Evolutionary conservation across 2,329 filamentous ascomycete species (phyloP).

Genomic region (Pseudocercospora musae): DNA sequence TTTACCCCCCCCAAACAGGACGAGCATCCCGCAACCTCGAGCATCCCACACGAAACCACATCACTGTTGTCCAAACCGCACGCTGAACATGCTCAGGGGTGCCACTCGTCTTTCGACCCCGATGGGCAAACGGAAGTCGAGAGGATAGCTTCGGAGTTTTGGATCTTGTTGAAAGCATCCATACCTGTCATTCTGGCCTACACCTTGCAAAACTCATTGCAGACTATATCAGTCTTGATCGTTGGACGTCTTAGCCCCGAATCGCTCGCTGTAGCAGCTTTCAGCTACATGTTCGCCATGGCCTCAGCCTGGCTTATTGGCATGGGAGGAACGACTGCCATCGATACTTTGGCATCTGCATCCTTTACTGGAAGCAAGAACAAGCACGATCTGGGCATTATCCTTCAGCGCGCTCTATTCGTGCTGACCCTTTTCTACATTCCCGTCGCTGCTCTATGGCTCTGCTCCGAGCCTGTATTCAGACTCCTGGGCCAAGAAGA

Average conservation of each 20-base stretch:
- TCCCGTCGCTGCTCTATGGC: constrained; percentile 70
- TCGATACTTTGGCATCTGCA: constrained; percentile 80
- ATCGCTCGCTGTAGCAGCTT: constrained; percentile 75
- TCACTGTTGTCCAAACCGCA: constrained; percentile 43
- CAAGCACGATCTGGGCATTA: constrained; percentile 72
- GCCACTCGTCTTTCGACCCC: constrained; percentile 40
- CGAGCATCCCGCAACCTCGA: constrained; percentile 2
- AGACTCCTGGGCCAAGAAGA: constrained; percentile 71
- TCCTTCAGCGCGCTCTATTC: constrained; percentile 73
- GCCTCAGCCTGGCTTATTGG: constrained; percentile 83
- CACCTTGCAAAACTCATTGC: constrained; percentile 78
- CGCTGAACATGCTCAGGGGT: constrained; percentile 32
- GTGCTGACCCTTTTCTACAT: constrained; percentile 70
- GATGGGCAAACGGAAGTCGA: constrained; percentile 35
- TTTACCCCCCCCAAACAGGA: constrained; percentile 16
- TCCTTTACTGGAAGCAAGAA: constrained; percentile 78
- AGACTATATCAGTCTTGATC: constrained; percentile 77
- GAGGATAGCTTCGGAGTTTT: constrained; percentile 57
- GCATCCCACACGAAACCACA: constrained; percentile 40
- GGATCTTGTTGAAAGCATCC: constrained; percentile 65
- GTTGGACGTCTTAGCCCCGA: constrained; percentile 77
- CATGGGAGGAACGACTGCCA: constrained; percentile 77
- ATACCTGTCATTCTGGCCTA: constrained; percentile 81
- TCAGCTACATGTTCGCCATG: constrained; percentile 94
- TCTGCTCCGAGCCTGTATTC: constrained; percentile 71